Evolutionary conservation across 2,329 filamentous ascomycete genomes (phyloP).

Genomic region (Phyllosticta citriasiana): DNA sequence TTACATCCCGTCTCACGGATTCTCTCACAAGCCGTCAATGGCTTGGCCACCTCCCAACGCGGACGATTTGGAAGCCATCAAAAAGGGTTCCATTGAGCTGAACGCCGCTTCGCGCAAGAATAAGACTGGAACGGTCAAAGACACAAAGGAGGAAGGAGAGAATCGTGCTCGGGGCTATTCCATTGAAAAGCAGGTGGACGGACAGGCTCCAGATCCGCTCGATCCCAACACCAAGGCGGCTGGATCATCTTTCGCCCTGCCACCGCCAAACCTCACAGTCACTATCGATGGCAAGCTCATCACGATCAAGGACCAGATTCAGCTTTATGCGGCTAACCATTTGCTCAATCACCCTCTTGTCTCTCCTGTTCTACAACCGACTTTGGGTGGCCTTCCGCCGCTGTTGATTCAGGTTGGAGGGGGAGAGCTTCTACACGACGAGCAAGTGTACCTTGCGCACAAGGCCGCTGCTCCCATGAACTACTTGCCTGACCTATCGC

Average conservation of each 20-base stretch:
- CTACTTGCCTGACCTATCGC: constrained; percentile 53
- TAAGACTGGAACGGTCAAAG: constrained; percentile 6
- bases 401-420: constrained; percentile 79
- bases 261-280: constrained; percentile 43
- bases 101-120: constrained; percentile 1
- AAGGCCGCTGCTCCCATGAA: constrained; percentile 77
- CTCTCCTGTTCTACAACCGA: constrained; percentile 78
- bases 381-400: constrained; percentile 80
- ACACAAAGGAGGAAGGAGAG: constrained; percentile 18
- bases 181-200: constrained; percentile 10
- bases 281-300: constrained; percentile 57
- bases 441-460: constrained; percentile 91
- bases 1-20: constrained; percentile 80
- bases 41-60: constrained; percentile 89
- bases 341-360: constrained; percentile 80
- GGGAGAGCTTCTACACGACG: constrained; percentile 80
- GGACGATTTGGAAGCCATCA: constrained; percentile 54
- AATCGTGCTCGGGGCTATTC: constrained; percentile 28
- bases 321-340: constrained; percentile 77
- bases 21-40: constrained; percentile 78
- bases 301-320: constrained; percentile 81
- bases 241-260: not conserved
- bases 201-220: not conserved
- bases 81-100: constrained; percentile 16
- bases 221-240: not conserved